Conservation (phyloP, 495 filamentous ascomycete genomes). For the Tuber microsphaerosporum region DNA sequence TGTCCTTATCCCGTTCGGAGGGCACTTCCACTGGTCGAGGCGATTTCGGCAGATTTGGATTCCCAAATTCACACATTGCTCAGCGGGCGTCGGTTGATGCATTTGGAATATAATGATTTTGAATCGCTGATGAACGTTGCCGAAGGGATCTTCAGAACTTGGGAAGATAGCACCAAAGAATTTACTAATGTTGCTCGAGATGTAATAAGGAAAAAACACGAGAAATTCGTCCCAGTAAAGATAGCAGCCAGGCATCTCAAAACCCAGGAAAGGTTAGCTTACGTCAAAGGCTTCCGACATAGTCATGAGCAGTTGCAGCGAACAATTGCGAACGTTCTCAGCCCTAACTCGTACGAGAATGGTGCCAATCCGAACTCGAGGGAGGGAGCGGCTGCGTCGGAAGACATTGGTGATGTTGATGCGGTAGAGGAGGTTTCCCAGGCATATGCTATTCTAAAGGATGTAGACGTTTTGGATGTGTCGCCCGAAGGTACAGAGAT, state of each 20-base stretch:
- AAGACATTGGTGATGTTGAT: constrained; percentile 95
- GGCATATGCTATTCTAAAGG: constrained; percentile 84
- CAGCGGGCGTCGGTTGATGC: constrained; percentile 77
- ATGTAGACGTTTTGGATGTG: constrained; percentile 92
- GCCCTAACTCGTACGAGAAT: constrained; percentile 57
- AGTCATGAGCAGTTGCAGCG: constrained; percentile 95
- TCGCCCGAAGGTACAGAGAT: constrained; percentile 76
- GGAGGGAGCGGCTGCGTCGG: constrained; percentile 61
- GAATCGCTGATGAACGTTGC: constrained; percentile 71
- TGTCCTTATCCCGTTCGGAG: constrained; percentile 88
- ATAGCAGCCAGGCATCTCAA: constrained; percentile 74
- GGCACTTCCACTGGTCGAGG: constrained; percentile 88
- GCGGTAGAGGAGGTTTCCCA: constrained; percentile 94
- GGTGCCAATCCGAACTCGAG: constrained; percentile 48
- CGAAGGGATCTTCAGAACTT: constrained; percentile 76
- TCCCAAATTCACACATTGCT: constrained; percentile 74
- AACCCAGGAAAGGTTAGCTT: constrained; percentile 80
- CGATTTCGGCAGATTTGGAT: constrained; percentile 93
- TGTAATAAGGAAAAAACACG: constrained; percentile 78
- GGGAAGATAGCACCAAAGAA: constrained; percentile 94
- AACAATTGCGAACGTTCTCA: constrained; percentile 90
- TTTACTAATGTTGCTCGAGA: constrained; percentile 96
- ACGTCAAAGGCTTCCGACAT: constrained; percentile 85
- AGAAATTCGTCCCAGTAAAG: constrained; percentile 98
- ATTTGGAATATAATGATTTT: constrained; percentile 87